phyloP scores from a whole-genome alignment of 2,329 filamentous ascomycete species.

The Leptoxyphium fumago region DNA sequence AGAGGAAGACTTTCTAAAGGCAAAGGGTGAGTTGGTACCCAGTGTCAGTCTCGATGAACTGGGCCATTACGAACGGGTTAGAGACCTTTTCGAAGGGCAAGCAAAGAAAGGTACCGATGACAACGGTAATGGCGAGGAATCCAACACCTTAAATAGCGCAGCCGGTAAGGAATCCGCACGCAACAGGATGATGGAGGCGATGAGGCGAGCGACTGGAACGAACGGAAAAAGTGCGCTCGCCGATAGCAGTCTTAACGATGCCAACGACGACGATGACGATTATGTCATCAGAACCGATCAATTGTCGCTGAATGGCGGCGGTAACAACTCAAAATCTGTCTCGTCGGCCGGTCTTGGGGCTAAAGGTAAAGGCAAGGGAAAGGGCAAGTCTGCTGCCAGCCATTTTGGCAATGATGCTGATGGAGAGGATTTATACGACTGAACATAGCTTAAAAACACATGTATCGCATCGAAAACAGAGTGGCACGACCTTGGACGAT shows the following conservation, averaged over 20 bases:
- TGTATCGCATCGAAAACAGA: too few relatives aligned
- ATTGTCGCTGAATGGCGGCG: conserved; percentile 13
- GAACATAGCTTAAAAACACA: conserved; percentile 1
- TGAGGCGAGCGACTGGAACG: conserved; percentile 8
- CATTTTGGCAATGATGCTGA: conserved; percentile 26
- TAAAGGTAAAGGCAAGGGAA: conserved; percentile 22
- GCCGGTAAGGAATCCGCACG: not conserved
- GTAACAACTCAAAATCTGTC: conserved; percentile 2
- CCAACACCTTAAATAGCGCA: conserved; percentile 1
- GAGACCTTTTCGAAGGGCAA: conserved; percentile 64
- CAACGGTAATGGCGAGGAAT: conserved; percentile 12
- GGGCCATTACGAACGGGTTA: conserved; percentile 75
- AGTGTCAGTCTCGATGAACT: conserved; percentile 87
- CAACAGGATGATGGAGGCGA: conserved; percentile 4
- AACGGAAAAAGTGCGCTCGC: conserved; percentile 1
- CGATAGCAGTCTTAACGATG: not conserved
- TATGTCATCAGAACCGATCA: conserved; percentile 27
- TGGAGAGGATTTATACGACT: conserved; percentile 29
- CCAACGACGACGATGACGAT: conserved; percentile 23
- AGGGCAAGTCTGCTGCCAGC: conserved; percentile 21
- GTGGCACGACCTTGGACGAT: too few relatives aligned
- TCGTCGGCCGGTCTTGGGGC: conserved; percentile 1
- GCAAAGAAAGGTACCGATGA: conserved; percentile 28
- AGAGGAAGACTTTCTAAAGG: conserved; percentile 73
- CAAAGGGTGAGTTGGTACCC: conserved; percentile 75